phyloP scores from a whole-genome alignment of 345 rosid species.

The Noccaea bulbosa region DNA sequence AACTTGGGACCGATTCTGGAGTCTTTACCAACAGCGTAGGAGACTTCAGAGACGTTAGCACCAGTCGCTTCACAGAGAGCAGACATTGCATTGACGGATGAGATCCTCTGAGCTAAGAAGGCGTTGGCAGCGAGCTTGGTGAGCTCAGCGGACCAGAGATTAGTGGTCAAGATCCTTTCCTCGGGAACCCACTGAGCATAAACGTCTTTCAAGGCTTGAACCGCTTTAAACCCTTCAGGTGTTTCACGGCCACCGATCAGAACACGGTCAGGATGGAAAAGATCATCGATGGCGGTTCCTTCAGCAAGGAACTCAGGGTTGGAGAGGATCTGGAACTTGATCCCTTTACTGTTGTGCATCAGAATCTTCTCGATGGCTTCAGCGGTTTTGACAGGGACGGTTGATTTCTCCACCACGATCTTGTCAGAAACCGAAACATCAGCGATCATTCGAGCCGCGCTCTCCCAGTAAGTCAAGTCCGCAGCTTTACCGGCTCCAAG shows the following conservation, averaged over 20 bases:
- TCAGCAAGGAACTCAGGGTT: conserved; percentile 25
- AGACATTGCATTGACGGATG: conserved; percentile 86
- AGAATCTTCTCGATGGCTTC: conserved; percentile 52
- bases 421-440: conserved; percentile 11
- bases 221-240: conserved; percentile 69
- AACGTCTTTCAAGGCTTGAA: conserved; percentile 68
- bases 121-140: conserved; percentile 91
- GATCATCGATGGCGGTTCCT: conserved; percentile 18
- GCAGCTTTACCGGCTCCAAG: conserved; percentile 90
- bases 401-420: conserved; percentile 4
- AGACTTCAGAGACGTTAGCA: conserved; percentile 20
- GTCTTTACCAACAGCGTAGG: conserved; percentile 58
- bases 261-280: conserved; percentile 22
- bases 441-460: conserved; percentile 17
- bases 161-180: conserved; percentile 63
- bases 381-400: conserved; percentile 10
- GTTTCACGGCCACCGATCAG: conserved; percentile 83
- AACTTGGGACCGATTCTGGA: conserved; percentile 79
- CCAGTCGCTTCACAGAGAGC: conserved; percentile 73
- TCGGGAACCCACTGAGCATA: conserved; percentile 85
- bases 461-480: conserved; percentile 13
- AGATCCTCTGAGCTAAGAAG: conserved; percentile 80
- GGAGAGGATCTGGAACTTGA: conserved; percentile 79
- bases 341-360: conserved; percentile 80
- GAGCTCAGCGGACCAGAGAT: conserved; percentile 89